phyloP scores from a whole-genome alignment of 2,329 filamentous ascomycete genomes.

The Chrysosphaeria jannelii region DNA sequence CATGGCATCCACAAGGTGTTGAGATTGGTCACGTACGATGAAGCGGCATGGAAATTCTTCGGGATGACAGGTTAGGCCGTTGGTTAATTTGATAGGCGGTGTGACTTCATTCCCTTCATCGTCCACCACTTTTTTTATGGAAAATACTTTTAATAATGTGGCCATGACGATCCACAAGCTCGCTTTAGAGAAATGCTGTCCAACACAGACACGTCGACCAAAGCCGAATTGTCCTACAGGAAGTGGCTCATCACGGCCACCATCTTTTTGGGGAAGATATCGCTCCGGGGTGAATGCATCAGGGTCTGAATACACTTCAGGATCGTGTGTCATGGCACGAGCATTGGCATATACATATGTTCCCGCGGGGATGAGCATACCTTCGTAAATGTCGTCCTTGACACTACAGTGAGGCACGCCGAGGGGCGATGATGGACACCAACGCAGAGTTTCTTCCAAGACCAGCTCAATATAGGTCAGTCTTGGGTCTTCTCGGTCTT shows the following conservation, averaged over 20 bases:
- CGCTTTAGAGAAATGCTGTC: conserved; percentile 17
- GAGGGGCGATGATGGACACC: too few species aligned
- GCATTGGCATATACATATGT: conserved; percentile 13
- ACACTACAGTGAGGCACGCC: conserved; percentile 23
- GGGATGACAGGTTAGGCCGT: too few species aligned
- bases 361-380: conserved; percentile 25
- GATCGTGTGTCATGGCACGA: conserved; percentile 15
- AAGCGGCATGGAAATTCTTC: too few species aligned
- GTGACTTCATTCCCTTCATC: too few species aligned
- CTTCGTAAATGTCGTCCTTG: conserved; percentile 24
- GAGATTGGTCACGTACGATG: too few species aligned
- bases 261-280: conserved; percentile 7
- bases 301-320: conserved; percentile 12
- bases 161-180: conserved; percentile 13
- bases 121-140: too few species aligned
- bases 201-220: conserved; percentile 19
- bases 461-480: too few species aligned
- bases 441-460: too few species aligned
- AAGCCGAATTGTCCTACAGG: conserved; percentile 20
- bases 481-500: too few species aligned
- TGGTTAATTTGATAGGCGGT: too few species aligned
- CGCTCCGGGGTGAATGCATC: conserved; percentile 16
- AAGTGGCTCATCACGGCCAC: conserved; percentile 12
- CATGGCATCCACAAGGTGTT: too few species aligned
- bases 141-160: too few species aligned